phyloP scores from a whole-genome alignment of 768 basidiomycete genomes.

The Candolleomyces efflorescens region DNA sequence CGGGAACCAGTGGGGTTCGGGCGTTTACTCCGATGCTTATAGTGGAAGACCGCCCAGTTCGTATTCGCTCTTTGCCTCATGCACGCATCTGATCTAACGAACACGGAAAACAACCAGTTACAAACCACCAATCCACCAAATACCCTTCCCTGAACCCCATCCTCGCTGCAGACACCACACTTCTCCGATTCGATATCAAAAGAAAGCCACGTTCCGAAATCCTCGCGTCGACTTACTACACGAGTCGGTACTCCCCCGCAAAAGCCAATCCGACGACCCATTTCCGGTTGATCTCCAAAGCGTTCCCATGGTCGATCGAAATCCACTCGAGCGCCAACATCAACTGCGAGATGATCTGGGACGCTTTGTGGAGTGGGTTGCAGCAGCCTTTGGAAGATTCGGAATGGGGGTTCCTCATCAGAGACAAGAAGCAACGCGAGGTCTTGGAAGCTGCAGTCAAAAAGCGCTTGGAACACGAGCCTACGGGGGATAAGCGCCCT shows the following conservation, averaged over 20 bases:
- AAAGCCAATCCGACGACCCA: slow-evolving; percentile 31
- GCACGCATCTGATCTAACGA: background rate
- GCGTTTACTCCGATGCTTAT: slow-evolving; percentile 7
- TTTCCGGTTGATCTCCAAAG: slow-evolving; percentile 53
- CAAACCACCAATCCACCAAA: slow-evolving; percentile 24
- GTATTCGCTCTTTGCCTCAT: background rate
- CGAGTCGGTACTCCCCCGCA: slow-evolving; percentile 32
- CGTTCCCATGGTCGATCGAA: slow-evolving; percentile 65
- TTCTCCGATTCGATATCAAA: slow-evolving; percentile 46
- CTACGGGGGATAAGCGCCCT: slow-evolving; percentile 28
- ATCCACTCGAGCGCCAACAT: slow-evolving; percentile 31
- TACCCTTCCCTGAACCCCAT: slow-evolving; percentile 50
- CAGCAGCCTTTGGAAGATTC: slow-evolving; percentile 57
- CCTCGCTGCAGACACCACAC: slow-evolving; percentile 48
- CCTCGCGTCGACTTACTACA: slow-evolving; percentile 36
- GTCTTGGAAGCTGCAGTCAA: slow-evolving; percentile 47
- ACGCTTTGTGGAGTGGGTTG: slow-evolving; percentile 44
- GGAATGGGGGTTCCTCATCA: slow-evolving; percentile 58
- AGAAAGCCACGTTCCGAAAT: slow-evolving; percentile 40
- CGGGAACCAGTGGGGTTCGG: background rate
- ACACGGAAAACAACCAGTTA: background rate
- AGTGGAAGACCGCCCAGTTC: slow-evolving; percentile 2
- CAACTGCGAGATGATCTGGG: slow-evolving; percentile 50
- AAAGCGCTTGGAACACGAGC: slow-evolving; percentile 35
- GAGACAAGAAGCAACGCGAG: slow-evolving; percentile 39